These are phyloP conservation scores for Avena eriantha DNA, from an alignment of 176 grass and related monocot genomes.

Conservation along the genomic window DNA sequence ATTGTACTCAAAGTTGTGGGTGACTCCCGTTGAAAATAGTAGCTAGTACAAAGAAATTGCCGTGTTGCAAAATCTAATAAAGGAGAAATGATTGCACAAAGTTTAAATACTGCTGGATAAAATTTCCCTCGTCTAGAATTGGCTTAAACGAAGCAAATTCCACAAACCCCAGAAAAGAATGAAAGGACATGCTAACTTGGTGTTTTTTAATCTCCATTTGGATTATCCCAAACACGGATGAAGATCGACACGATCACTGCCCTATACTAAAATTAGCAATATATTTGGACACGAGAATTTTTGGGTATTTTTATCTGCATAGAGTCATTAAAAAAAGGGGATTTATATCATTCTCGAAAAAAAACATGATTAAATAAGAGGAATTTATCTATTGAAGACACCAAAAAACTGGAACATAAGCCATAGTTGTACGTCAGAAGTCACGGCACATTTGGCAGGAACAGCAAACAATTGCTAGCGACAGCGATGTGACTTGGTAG, in stretches of 20 bases:
- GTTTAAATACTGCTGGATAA: neutral
- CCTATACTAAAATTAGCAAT: conserved; percentile 9
- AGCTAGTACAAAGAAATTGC: neutral
- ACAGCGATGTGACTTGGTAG: conserved; percentile 27
- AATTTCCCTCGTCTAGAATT: neutral
- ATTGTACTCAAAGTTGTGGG: neutral
- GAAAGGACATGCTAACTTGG: neutral
- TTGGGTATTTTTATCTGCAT: neutral
- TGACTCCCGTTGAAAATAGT: neutral
- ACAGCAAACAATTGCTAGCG: conserved; percentile 30
- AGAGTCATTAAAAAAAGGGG: neutral
- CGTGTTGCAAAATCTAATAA: conserved; percentile 28
- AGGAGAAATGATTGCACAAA: neutral
- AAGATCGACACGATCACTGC: conserved; percentile 3
- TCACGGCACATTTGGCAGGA: neutral
- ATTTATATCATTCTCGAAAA: neutral
- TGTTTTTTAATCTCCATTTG: neutral
- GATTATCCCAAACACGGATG: neutral
- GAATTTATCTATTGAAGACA: neutral
- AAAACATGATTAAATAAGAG: neutral
- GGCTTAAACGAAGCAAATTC: neutral
- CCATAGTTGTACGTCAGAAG: conserved; percentile 1
- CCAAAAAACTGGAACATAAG: neutral
- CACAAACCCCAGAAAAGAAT: neutral
- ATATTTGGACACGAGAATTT: neutral